Percentiles rank a stretch among this genome's conserved stretches.
Conservation (phyloP, 345 rosid genomes). For the Lepidium sativum region DNA sequence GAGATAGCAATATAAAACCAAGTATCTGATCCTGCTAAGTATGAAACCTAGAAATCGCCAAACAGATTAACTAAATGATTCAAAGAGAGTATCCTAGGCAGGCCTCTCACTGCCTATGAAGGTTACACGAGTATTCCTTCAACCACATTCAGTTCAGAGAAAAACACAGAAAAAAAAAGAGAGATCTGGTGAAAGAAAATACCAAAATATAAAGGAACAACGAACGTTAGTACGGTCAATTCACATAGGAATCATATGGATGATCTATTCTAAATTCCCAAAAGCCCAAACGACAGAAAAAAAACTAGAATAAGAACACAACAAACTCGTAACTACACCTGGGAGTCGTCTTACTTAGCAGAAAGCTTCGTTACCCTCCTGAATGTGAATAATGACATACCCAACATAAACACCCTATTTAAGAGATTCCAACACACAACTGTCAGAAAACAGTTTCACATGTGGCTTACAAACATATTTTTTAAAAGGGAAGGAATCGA, state of each 20-base stretch:
- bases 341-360: constrained; percentile 77
- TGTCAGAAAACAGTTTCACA: constrained; percentile 44
- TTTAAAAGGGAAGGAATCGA: constrained; percentile 26
- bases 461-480: constrained; percentile 31
- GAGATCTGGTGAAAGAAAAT: background rate
- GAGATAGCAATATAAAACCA: background rate
- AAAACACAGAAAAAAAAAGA: background rate
- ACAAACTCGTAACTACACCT: constrained; percentile 67
- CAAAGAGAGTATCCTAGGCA: background rate
- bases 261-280: constrained; percentile 35
- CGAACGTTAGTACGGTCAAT: background rate
- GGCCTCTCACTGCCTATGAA: constrained; percentile 3
- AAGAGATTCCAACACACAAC: constrained; percentile 64
- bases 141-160: constrained; percentile 1
- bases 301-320: constrained; percentile 30
- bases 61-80: background rate
- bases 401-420: constrained; percentile 80
- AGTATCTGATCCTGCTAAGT: constrained; percentile 1
- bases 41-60: background rate
- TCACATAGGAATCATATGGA: background rate
- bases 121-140: background rate
- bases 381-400: constrained; percentile 62
- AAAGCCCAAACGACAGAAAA: constrained; percentile 29
- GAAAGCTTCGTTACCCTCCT: constrained; percentile 73
- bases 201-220: background rate